Percentiles rank a stretch among this genome's conserved stretches.
These are phyloP conservation scores for Tribonema minus DNA, from an alignment of 108 stramenopile genomes.

Conservation along the genomic window DNA sequence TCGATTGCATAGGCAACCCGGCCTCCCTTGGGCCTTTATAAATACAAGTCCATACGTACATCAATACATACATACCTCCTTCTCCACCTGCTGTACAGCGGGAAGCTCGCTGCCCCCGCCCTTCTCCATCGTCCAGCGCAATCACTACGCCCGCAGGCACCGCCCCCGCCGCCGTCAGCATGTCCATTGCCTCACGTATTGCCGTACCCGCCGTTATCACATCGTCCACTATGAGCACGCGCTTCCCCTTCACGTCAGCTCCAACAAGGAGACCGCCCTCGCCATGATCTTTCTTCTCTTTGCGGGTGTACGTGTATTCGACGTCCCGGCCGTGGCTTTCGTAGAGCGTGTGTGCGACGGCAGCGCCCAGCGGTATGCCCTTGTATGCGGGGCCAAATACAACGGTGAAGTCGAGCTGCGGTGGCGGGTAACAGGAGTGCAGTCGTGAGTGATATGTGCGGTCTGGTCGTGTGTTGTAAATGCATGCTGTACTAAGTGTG, in stretches of 20 bases:
- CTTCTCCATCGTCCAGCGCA: constrained; percentile 68
- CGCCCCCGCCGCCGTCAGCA: constrained; percentile 74
- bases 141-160: constrained; percentile 81
- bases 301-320: constrained; percentile 90
- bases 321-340: constrained; percentile 71
- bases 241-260: constrained; percentile 75
- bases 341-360: constrained; percentile 81
- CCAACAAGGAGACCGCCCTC: constrained; percentile 94
- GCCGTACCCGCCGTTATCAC: constrained; percentile 98
- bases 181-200: constrained; percentile 79
- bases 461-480: too few species aligned
- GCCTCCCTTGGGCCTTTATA: too few species aligned
- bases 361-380: constrained; percentile 93
- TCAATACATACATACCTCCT: neutral
- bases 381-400: constrained; percentile 99
- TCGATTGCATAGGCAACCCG: too few species aligned
- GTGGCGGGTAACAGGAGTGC: neutral
- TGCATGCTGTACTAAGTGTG: too few species aligned
- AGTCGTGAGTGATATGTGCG: too few species aligned
- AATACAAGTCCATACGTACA: too few species aligned
- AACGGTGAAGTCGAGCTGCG: constrained; percentile 76
- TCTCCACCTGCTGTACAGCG: constrained; percentile 30
- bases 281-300: constrained; percentile 99
- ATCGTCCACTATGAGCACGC: constrained; percentile 93
- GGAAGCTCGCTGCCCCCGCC: neutral